Evolutionary conservation across 345 rosid species (phyloP), one percentile per base, ranked within the genome.

Genomic region (Brassica incana): DNA sequence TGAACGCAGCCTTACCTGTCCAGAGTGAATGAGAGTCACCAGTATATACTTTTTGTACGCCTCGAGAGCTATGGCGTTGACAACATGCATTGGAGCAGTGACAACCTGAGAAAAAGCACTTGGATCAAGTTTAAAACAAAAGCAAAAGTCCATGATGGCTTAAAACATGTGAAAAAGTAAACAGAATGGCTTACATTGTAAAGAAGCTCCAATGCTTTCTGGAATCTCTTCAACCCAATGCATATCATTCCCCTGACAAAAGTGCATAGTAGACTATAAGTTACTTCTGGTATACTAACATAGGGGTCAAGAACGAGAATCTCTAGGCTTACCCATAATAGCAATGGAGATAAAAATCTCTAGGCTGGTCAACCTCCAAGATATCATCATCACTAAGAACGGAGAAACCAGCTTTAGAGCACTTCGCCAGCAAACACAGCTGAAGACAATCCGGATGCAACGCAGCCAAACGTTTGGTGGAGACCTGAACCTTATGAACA

Each of bases 391-490:
- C 97, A 84, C 87, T 93, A 70, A 95, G 80, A 79, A 93, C 60
- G 38, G 97, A 87, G 78, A 90, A 83, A 67, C 96, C 99, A 62
- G 87, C 78, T 85, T 90, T 93, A 69, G 93, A 93, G 80, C 84
- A 85, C 83, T 90, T 92, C 0, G 98, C 82, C 83, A 77, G 83
- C 83, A 96, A 75, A 81, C 99, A 91, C 68, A 96, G 89, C 67
- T 88, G 92, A 85, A 95, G 98, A 85, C 86, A 81, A 73, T 91
- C 98, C 2, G 98, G 97, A 82, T 95, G 99, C 85, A 95, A 86
- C 29, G 91, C 23, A 76, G 94, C 93, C 91, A 96, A 86, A 82
- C 90, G 88, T 76, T 88, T 97, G 25, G 89, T 25, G 48, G 98
- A 89, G 30, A 82, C 74, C 82, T 85, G 97, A 80, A 93, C 81